A percentile compares a stretch with the other conserved stretches of the same genome.
These are phyloP conservation scores for Wickerhamomyces mucosus DNA, from an alignment of 805 yeast species.

Conservation along the genomic window DNA sequence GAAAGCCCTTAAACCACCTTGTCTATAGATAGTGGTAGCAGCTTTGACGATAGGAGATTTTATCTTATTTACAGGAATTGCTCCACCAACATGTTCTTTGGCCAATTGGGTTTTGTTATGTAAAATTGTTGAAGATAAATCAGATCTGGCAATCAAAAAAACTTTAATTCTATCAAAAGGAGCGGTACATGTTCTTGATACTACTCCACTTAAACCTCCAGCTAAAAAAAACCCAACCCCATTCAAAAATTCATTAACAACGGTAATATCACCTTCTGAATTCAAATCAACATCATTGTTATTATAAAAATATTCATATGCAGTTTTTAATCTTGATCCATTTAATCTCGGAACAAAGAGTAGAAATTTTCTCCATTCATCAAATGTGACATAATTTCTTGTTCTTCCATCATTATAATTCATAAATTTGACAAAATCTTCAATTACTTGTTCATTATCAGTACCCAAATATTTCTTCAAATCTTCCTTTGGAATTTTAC, in stretches of 20 bases:
- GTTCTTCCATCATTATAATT: conserved; percentile 25
- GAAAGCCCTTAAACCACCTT: conserved; percentile 81
- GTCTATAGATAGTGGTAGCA: conserved; percentile 67
- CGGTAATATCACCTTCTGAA: conserved; percentile 87
- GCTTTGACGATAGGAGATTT: conserved; percentile 76
- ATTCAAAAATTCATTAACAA: conserved; percentile 66
- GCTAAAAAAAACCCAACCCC: conserved; percentile 90
- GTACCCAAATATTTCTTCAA: conserved; percentile 55
- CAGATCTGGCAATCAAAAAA: conserved; percentile 85
- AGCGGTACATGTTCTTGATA: conserved; percentile 93
- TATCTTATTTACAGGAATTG: conserved; percentile 34
- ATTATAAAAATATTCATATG: conserved; percentile 71
- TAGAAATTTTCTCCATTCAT: conserved; percentile 79
- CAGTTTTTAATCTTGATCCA: conserved; percentile 73
- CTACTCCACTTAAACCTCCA: conserved; percentile 93
- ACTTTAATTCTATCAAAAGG: conserved; percentile 95
- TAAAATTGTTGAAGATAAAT: conserved; percentile 58
- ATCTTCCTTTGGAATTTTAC: conserved; percentile 55
- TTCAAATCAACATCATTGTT: conserved; percentile 70
- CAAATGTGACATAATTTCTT: conserved; percentile 57
- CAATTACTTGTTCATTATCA: conserved; percentile 46
- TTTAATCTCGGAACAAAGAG: conserved; percentile 72
- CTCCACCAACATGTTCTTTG: conserved; percentile 24
- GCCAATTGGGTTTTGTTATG: conserved; percentile 44
- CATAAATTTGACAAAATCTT: conserved; percentile 39